phyloP scores from a whole-genome alignment of 202 grass and related monocot genomes.

The Carex arenaria region DNA sequence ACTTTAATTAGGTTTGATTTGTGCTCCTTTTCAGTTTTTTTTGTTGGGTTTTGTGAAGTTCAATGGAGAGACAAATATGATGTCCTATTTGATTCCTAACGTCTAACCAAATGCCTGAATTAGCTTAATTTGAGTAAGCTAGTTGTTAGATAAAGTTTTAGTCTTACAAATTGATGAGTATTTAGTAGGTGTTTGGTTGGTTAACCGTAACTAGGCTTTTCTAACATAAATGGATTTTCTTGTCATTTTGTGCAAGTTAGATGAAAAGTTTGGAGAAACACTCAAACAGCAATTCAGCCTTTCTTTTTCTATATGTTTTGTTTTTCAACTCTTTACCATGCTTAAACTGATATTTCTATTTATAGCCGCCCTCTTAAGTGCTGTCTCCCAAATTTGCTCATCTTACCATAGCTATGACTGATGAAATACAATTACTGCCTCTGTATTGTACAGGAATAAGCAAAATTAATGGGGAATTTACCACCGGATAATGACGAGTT shows the following conservation, averaged over 20 bases:
- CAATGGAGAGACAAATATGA: not conserved
- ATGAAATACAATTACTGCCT: constrained; percentile 23
- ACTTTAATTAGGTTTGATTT: constrained; percentile 12
- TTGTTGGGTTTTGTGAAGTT: not conserved
- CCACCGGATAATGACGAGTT: constrained; percentile 24
- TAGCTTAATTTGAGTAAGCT: not conserved
- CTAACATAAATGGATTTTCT: not conserved
- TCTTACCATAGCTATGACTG: not conserved
- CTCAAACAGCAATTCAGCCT: not conserved
- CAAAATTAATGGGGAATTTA: constrained; percentile 37
- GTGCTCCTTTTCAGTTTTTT: not conserved
- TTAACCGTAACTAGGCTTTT: not conserved
- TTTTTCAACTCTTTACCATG: not conserved
- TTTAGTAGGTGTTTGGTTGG: constrained; percentile 24
- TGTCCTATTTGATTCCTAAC: not conserved
- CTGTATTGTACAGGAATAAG: constrained; percentile 33
- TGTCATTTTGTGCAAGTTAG: not conserved
- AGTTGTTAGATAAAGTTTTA: not conserved
- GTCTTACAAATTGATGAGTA: not conserved
- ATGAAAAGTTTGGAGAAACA: not conserved
- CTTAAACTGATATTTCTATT: not conserved
- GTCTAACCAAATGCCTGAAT: constrained; percentile 8
- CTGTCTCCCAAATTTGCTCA: not conserved
- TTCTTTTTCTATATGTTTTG: not conserved
- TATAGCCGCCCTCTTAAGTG: not conserved